These are phyloP conservation scores for Ogataea parapolymorpha DNA, from an alignment of 805 yeast genomes.

Conservation along the genomic window DNA sequence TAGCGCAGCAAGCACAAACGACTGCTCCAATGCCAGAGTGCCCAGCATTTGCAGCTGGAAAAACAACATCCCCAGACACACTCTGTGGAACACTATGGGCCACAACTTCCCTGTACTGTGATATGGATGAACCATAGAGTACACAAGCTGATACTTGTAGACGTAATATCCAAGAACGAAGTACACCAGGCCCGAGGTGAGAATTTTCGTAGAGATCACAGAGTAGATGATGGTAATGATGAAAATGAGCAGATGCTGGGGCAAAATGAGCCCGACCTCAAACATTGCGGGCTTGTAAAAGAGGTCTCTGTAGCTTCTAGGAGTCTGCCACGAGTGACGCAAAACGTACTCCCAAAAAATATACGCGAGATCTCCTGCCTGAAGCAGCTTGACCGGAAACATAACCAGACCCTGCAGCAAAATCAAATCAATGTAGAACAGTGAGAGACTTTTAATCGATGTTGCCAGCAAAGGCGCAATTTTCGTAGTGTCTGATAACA, in stretches of 20 bases:
- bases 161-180: conserved; percentile 56
- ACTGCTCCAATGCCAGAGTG: conserved; percentile 57
- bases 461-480: conserved; percentile 54
- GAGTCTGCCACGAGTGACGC: conserved; percentile 40
- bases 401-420: conserved; percentile 67
- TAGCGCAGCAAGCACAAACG: conserved; percentile 45
- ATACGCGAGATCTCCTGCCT: conserved; percentile 50
- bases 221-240: conserved; percentile 58
- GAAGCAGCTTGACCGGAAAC: conserved; percentile 56
- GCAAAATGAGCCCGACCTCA: conserved; percentile 58
- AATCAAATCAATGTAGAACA: conserved; percentile 58
- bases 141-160: conserved; percentile 59
- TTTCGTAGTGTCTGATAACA: conserved; percentile 55
- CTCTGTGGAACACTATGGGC: conserved; percentile 59
- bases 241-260: conserved; percentile 58
- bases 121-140: conserved; percentile 60
- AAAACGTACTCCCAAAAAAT: conserved; percentile 41
- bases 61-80: conserved; percentile 51
- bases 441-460: conserved; percentile 48
- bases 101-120: conserved; percentile 67
- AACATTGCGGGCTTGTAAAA: conserved; percentile 57
- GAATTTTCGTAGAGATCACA: conserved; percentile 58
- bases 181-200: conserved; percentile 55
- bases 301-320: conserved; percentile 48
- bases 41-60: conserved; percentile 65